A percentile compares a stretch with the other conserved stretches of the same genome.
Conservation (phyloP, 2,329 filamentous ascomycete species). For the Trichoderma hamatum region DNA sequence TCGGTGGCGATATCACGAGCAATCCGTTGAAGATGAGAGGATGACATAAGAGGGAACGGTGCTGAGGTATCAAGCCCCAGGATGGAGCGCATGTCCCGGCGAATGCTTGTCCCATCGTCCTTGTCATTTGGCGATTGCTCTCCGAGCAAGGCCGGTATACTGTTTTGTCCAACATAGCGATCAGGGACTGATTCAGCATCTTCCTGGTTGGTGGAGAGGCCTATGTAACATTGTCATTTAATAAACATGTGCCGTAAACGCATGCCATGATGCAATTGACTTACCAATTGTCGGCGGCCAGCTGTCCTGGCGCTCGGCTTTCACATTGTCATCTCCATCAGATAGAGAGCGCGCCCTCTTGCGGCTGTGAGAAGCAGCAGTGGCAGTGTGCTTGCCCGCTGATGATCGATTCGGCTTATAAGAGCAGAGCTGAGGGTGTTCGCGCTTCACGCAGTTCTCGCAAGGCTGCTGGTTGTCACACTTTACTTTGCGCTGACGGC, state of each 20-base stretch:
- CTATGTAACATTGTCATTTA: constrained; percentile 29
- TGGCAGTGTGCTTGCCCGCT: constrained; percentile 41
- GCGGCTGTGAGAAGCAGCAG: constrained; percentile 35
- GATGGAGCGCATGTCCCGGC: constrained; percentile 67
- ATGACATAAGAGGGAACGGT: constrained; percentile 68
- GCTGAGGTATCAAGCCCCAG: constrained; percentile 67
- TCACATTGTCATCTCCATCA: constrained; percentile 39
- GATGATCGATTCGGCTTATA: constrained; percentile 64
- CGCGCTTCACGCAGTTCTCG: constrained; percentile 68
- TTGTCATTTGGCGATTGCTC: constrained; percentile 61
- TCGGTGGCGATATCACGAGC: constrained; percentile 64
- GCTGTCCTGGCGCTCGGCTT: constrained; percentile 45
- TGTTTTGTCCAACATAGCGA: constrained; percentile 68
- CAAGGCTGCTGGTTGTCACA: constrained; percentile 71
- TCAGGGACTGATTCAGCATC: constrained; percentile 59
- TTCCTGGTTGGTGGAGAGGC: constrained; percentile 47
- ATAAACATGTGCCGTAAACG: not conserved
- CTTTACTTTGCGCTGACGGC: constrained; percentile 69
- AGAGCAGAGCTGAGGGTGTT: constrained; percentile 66
- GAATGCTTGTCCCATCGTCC: constrained; percentile 58
- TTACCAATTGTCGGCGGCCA: constrained; percentile 49
- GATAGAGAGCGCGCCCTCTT: constrained; percentile 43
- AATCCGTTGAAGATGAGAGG: constrained; percentile 61
- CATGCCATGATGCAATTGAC: constrained; percentile 17
- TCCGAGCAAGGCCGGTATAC: constrained; percentile 65